Conservation (phyloP, 257 asterid genomes). For the Gentiana dahurica region DNA sequence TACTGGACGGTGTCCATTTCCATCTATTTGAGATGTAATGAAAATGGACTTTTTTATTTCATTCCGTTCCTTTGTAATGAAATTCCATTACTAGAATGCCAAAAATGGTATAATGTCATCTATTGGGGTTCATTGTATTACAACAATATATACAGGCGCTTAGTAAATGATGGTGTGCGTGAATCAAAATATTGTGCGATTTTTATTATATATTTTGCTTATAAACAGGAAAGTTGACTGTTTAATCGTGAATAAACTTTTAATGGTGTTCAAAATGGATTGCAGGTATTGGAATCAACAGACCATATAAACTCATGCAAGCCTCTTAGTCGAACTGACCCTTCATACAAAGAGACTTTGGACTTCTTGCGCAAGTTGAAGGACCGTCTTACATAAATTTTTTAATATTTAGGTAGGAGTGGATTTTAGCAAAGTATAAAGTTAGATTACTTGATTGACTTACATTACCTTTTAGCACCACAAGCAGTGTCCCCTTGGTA, state of each 20-base stretch:
- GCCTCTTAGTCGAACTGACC: constrained; percentile 75
- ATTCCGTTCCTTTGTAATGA: no score
- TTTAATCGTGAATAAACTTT: background rate
- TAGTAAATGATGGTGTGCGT: no score
- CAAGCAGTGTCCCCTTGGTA: background rate
- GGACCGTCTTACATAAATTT: constrained; percentile 28
- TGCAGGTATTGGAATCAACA: constrained; percentile 90
- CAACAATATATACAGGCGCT: no score
- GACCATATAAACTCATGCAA: constrained; percentile 97
- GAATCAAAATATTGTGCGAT: no score
- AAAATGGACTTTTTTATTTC: no score
- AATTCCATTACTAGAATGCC: no score
- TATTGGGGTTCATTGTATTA: no score
- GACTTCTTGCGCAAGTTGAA: constrained; percentile 71
- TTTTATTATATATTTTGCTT: no score
- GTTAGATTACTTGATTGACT: background rate
- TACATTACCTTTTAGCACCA: background rate
- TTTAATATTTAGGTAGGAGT: constrained; percentile 10
- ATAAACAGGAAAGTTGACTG: no score
- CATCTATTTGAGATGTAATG: background rate
- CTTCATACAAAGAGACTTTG: constrained; percentile 79
- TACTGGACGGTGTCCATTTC: no score
- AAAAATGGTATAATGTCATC: no score
- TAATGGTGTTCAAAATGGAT: background rate
- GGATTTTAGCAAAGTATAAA: background rate